A percentile compares a stretch with the other conserved stretches of the same genome.
These are phyloP conservation scores for Xylariaceae sp. DNA, from an alignment of 2,329 filamentous ascomycete genomes.

Conservation along the genomic window DNA sequence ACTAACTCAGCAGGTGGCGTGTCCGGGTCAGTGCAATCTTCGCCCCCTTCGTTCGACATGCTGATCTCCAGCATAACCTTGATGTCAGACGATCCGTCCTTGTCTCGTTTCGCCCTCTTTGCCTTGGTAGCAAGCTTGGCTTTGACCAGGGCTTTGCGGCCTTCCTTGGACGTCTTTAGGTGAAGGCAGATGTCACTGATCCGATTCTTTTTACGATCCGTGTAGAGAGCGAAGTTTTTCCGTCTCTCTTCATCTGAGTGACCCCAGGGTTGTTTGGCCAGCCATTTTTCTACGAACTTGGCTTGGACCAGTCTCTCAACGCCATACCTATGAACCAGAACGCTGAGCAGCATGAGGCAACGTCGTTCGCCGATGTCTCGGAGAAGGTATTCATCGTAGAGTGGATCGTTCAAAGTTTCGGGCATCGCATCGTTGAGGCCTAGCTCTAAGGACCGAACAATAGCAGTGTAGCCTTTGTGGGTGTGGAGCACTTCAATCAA, in stretches of 20 bases:
- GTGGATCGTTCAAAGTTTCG: constrained; percentile 47
- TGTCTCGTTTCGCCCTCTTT: constrained; percentile 22
- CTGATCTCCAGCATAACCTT: constrained; percentile 34
- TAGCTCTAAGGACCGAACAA: constrained; percentile 56
- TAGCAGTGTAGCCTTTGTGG: constrained; percentile 46
- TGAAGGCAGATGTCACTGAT: constrained; percentile 48
- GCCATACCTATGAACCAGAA: constrained; percentile 56
- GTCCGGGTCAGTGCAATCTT: constrained; percentile 25
- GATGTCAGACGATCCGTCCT: constrained; percentile 27
- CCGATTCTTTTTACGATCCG: constrained; percentile 45
- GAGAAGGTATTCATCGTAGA: constrained; percentile 59
- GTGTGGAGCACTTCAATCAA: constrained; percentile 43
- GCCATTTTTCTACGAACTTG: constrained; percentile 65
- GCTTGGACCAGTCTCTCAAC: constrained; percentile 54
- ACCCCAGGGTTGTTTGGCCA: constrained; percentile 68
- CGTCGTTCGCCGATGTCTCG: constrained; percentile 58
- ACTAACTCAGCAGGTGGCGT: constrained; percentile 30
- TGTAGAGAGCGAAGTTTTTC: constrained; percentile 48
- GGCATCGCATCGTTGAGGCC: constrained; percentile 46
- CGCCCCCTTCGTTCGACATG: constrained; percentile 27
- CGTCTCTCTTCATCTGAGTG: constrained; percentile 44
- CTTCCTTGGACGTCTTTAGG: constrained; percentile 44
- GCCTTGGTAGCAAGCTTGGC: constrained; percentile 41
- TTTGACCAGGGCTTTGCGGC: constrained; percentile 46
- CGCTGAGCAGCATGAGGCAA: constrained; percentile 51